Evolutionary conservation across 805 yeast genomes (phyloP).

Genomic region (Candida yuanshanica): DNA sequence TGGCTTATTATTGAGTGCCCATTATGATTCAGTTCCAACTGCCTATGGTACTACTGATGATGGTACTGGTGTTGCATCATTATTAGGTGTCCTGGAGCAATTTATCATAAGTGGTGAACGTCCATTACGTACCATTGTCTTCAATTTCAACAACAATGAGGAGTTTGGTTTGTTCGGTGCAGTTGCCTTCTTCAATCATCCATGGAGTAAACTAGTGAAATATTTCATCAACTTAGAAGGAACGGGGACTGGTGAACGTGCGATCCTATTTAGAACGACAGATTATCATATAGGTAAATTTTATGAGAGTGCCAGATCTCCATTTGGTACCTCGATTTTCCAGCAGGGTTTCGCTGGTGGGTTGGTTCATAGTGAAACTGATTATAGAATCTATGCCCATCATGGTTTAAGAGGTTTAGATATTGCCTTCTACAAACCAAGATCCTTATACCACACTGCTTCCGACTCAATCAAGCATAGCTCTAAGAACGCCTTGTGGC

Average conservation of each 20-base stretch:
- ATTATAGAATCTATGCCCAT: constrained; percentile 64
- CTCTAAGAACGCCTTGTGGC: constrained; percentile 68
- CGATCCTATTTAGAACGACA: constrained; percentile 78
- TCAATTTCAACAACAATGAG: constrained; percentile 87
- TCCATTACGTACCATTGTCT: constrained; percentile 67
- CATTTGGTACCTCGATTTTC: constrained; percentile 74
- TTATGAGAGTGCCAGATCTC: constrained; percentile 48
- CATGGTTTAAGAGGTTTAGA: constrained; percentile 81
- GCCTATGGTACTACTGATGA: constrained; percentile 88
- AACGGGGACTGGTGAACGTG: constrained; percentile 78
- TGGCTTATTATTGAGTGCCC: constrained; percentile 76
- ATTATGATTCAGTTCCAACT: constrained; percentile 85
- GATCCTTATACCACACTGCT: constrained; percentile 77
- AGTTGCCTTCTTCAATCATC: constrained; percentile 60
- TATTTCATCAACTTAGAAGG: constrained; percentile 84
- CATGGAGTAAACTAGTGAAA: constrained; percentile 57
- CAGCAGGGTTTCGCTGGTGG: constrained; percentile 81
- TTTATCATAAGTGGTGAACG: constrained; percentile 34
- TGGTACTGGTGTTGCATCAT: constrained; percentile 81
- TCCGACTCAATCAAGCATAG: constrained; percentile 64
- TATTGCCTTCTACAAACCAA: constrained; percentile 82
- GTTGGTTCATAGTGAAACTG: constrained; percentile 75
- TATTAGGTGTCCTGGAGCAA: constrained; percentile 62
- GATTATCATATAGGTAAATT: constrained; percentile 65
- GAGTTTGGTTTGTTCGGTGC: constrained; percentile 89